Evolutionary conservation across 2,329 filamentous ascomycete species (phyloP).

Genomic region (Talaromyces islandicus): DNA sequence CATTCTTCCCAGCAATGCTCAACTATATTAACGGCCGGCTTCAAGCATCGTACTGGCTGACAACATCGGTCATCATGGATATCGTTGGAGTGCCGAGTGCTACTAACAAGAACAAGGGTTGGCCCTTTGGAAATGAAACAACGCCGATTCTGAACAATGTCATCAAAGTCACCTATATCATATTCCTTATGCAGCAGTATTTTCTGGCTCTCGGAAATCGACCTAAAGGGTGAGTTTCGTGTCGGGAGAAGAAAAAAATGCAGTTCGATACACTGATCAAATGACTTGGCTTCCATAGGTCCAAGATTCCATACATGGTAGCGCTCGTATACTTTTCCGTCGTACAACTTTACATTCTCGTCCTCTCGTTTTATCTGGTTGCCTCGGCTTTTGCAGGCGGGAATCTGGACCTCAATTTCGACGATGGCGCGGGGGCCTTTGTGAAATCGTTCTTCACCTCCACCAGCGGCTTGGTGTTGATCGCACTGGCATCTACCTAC

Average conservation of each 20-base stretch:
- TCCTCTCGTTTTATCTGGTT: constrained; percentile 84
- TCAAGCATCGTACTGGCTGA: constrained; percentile 96
- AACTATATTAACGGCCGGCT: too few relatives aligned
- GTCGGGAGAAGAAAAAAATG: too few relatives aligned
- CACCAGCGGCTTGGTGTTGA: constrained; percentile 81
- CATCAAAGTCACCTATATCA: constrained; percentile 86
- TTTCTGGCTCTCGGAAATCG: constrained; percentile 93
- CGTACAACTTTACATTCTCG: constrained; percentile 84
- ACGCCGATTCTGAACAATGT: constrained; percentile 89
- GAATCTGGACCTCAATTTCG: constrained; percentile 58
- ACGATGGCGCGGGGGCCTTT: constrained; percentile 59
- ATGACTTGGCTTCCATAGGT: too few relatives aligned
- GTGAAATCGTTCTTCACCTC: constrained; percentile 77
- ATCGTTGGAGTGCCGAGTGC: constrained; percentile 70
- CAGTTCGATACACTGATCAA: too few relatives aligned
- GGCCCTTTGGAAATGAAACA: constrained; percentile 82
- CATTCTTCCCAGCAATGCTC: constrained; percentile 26
- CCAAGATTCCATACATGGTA: constrained; percentile 78
- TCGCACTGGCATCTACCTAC: constrained; percentile 88
- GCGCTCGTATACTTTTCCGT: constrained; percentile 84
- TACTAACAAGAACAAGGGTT: constrained; percentile 56
- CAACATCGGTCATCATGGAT: constrained; percentile 94
- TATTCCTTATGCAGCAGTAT: constrained; percentile 88
- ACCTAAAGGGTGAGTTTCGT: constrained; percentile 71
- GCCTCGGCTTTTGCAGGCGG: constrained; percentile 65